A percentile compares a stretch with the other conserved stretches of the same genome.
Conservation (phyloP, 2,329 filamentous ascomycete genomes). For the Pezicula carpinea region DNA sequence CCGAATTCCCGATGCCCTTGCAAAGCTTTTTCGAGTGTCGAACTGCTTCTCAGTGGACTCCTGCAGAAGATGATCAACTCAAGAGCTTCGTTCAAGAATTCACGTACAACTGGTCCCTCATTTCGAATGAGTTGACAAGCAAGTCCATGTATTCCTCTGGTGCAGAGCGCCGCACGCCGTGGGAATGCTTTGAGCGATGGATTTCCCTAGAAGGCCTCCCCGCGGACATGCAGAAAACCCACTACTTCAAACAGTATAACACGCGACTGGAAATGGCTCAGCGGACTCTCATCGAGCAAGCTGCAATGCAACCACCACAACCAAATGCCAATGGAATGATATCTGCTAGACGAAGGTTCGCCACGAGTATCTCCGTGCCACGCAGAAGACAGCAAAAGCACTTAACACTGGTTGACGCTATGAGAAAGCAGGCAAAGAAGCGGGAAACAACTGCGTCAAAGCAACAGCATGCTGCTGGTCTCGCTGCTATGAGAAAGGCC, state of each 20-base stretch:
- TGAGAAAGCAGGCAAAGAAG: slow-evolving; percentile 94
- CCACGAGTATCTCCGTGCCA: slow-evolving; percentile 79
- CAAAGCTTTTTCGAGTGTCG: slow-evolving; percentile 87
- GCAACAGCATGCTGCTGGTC: slow-evolving; percentile 73
- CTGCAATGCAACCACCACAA: slow-evolving; percentile 23
- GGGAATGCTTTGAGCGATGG: slow-evolving; percentile 99
- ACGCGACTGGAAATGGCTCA: slow-evolving; percentile 56
- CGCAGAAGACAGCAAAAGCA: slow-evolving; percentile 82
- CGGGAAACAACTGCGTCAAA: slow-evolving; percentile 82
- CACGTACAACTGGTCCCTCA: slow-evolving; percentile 96
- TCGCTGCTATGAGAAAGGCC: slow-evolving; percentile 77
- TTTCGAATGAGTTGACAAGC: slow-evolving; percentile 72
- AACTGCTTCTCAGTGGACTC: slow-evolving; percentile 85
- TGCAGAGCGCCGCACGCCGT: slow-evolving; percentile 84
- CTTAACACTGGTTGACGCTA: slow-evolving; percentile 83
- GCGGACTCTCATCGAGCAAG: slow-evolving; percentile 38
- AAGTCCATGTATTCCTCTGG: slow-evolving; percentile 78
- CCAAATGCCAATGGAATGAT: slow-evolving; percentile 37
- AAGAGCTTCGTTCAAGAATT: slow-evolving; percentile 82
- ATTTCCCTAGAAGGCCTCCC: slow-evolving; percentile 86
- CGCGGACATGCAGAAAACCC: slow-evolving; percentile 88
- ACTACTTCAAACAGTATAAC: slow-evolving; percentile 80
- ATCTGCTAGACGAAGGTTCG: slow-evolving; percentile 60
- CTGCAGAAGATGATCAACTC: slow-evolving; percentile 85
- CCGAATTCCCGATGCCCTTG: slow-evolving; percentile 85